Conservation (phyloP, 2,329 filamentous ascomycete genomes). For the Stagonosporopsis vannaccii region DNA sequence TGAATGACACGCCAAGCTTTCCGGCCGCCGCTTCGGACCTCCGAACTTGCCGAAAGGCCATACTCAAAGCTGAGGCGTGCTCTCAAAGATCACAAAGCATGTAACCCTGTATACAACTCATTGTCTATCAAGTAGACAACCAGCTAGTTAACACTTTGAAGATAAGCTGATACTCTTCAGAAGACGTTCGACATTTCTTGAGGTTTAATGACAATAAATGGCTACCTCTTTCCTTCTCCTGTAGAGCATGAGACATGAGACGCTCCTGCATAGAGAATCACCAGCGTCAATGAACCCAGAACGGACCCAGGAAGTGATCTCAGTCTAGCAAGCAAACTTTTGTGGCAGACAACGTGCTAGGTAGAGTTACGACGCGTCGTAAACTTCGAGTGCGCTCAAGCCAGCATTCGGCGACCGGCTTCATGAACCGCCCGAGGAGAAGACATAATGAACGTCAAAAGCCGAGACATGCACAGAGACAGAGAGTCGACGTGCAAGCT, state of each 20-base stretch:
- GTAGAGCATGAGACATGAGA: neutral
- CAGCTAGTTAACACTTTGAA: neutral
- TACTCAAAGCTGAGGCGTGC: neutral
- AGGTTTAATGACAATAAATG: neutral
- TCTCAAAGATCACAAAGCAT: neutral
- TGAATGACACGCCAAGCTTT: slow-evolving; percentile 7
- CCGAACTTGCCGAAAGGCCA: slow-evolving; percentile 11
- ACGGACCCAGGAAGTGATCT: neutral
- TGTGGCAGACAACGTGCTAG: neutral
- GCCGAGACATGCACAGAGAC: too few species aligned
- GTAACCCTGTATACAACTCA: neutral
- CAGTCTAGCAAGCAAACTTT: neutral
- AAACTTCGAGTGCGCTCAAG: neutral
- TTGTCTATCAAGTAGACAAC: neutral
- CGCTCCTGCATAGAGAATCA: neutral
- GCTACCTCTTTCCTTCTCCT: neutral
- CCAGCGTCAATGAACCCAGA: neutral
- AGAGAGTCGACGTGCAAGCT: too few species aligned
- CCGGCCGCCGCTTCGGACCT: slow-evolving; percentile 3
- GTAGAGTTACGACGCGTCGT: too few species aligned
- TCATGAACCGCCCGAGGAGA: neutral
- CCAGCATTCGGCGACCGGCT: neutral
- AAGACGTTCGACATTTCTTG: neutral
- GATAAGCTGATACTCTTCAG: neutral
- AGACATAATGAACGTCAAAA: neutral